Percentiles rank a stretch among this genome's conserved stretches.
Evolutionary conservation across 2,329 filamentous ascomycete genomes (phyloP).

Genomic region (Fusarium pseudograminearum): DNA sequence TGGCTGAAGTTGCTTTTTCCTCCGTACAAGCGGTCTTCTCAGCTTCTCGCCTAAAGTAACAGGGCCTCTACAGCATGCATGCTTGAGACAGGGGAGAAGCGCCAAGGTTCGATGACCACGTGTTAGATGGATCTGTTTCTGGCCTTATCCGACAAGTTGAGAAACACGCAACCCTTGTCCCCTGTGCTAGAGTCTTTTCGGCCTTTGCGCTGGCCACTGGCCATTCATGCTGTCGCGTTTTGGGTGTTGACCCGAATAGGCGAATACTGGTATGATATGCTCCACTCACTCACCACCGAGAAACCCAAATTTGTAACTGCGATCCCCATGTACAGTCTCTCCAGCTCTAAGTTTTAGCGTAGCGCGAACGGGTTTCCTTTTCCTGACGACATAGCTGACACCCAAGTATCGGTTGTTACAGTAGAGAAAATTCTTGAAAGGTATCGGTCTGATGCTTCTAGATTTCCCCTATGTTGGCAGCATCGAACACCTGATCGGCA

Average conservation of each 20-base stretch:
- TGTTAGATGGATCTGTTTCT: conserved; percentile 45
- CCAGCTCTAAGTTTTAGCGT: background rate
- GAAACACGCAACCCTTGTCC: conserved; percentile 38
- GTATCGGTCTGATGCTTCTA: background rate
- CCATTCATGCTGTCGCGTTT: conserved; percentile 1
- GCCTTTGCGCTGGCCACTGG: conserved; percentile 28
- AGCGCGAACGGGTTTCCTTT: background rate
- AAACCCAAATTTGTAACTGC: background rate
- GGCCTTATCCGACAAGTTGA: conserved; percentile 41
- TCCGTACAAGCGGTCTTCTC: background rate
- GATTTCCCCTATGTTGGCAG: background rate
- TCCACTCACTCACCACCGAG: background rate
- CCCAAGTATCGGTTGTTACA: background rate
- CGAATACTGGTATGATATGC: conserved; percentile 2
- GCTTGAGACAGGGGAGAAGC: conserved; percentile 20
- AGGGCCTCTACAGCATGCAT: conserved; percentile 4
- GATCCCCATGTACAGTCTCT: background rate
- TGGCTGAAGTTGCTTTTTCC: conserved; percentile 21
- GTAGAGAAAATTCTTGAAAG: background rate
- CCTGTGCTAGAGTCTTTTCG: conserved; percentile 33
- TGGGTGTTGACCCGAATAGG: conserved; percentile 11
- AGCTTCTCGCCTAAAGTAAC: conserved; percentile 19
- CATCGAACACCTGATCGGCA: background rate
- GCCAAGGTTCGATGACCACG: conserved; percentile 41
- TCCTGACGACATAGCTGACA: conserved; percentile 26